phyloP scores from a whole-genome alignment of 208 protist genomes.

The Leishmania guyanensis region DNA sequence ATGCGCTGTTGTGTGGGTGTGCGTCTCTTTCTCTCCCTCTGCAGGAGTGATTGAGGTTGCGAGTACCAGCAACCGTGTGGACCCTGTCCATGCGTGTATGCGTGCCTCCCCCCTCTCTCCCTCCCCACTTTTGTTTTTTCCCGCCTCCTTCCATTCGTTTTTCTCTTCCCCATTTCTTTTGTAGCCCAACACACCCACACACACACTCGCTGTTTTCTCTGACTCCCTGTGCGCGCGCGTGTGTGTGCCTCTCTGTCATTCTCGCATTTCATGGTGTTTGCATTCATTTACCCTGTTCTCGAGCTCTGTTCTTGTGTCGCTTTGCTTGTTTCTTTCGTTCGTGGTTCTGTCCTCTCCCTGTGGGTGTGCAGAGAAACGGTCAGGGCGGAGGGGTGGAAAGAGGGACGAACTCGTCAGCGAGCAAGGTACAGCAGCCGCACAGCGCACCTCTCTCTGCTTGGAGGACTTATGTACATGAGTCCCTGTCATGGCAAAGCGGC shows the following conservation, averaged over 20 bases:
- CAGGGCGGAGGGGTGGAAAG: no score
- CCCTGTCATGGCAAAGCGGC: neutral
- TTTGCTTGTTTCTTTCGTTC: constrained; percentile 4
- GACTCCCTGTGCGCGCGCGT: neutral
- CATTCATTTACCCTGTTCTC: no score
- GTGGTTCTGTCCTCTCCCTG: constrained; percentile 7
- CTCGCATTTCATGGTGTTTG: no score
- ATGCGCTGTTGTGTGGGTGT: neutral
- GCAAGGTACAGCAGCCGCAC: neutral
- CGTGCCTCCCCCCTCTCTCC: neutral
- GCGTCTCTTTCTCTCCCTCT: neutral
- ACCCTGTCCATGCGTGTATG: neutral
- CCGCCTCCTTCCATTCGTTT: neutral
- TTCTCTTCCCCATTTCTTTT: neutral
- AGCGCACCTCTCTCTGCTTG: neutral
- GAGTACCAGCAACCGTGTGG: neutral
- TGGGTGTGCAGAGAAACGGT: no score
- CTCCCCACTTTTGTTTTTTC: no score
- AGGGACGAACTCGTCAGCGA: neutral
- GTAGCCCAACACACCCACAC: no score
- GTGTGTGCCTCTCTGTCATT: constrained; percentile 8
- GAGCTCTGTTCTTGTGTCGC: no score
- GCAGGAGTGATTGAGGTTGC: neutral
- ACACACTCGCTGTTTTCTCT: neutral
- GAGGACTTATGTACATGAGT: neutral